These are phyloP conservation scores for Dispira parvispora DNA, from an alignment of 192 early-diverging fungal genomes.

Conservation along the genomic window DNA sequence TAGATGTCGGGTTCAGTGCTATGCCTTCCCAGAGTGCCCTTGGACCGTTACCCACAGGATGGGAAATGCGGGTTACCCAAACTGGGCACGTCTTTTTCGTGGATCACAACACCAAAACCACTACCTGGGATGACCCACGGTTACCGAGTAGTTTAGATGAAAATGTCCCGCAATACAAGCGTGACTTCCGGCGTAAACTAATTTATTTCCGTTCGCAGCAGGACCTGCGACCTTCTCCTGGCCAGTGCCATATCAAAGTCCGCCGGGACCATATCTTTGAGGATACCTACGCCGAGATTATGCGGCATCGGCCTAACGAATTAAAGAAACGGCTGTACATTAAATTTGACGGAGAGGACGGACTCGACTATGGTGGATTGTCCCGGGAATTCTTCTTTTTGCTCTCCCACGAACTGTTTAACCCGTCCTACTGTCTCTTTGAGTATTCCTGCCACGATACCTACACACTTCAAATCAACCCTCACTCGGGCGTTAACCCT, in stretches of 20 bases:
- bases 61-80: conserved; percentile 96
- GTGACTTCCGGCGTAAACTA: conserved; percentile 92
- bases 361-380: conserved; percentile 94
- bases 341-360: conserved; percentile 98
- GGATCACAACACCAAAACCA: conserved; percentile 94
- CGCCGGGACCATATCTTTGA: conserved; percentile 81
- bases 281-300: conserved; percentile 88
- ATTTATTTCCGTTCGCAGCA: conserved; percentile 95
- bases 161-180: conserved; percentile 96
- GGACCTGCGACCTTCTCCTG: conserved; percentile 64
- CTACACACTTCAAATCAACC: conserved; percentile 97
- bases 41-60: conserved; percentile 87
- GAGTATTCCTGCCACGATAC: conserved; percentile 97
- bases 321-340: conserved; percentile 96
- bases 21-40: conserved; percentile 24
- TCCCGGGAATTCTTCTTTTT: conserved; percentile 97
- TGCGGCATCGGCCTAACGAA: conserved; percentile 78
- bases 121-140: conserved; percentile 95
- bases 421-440: conserved; percentile 90
- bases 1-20: conserved; percentile 5
- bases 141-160: conserved; percentile 68
- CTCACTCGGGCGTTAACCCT: conserved; percentile 84
- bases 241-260: conserved; percentile 88
- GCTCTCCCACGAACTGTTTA: conserved; percentile 97
- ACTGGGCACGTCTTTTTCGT: conserved; percentile 95